phyloP scores from a whole-genome alignment of 1,139 yeast genomes.

The Blastobotrys illinoisensis region DNA sequence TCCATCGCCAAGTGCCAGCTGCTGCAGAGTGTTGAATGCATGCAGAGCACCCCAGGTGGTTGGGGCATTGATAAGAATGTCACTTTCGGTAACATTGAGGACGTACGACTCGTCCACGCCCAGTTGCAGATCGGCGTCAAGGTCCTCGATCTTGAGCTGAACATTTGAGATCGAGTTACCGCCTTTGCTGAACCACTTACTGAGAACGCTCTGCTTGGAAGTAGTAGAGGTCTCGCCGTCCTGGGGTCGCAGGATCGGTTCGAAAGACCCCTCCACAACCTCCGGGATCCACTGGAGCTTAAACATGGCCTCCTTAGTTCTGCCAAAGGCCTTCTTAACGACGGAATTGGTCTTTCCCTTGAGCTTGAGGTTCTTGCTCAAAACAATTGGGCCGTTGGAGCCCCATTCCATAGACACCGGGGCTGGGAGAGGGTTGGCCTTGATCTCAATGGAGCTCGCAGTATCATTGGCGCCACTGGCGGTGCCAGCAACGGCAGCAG shows the following conservation, averaged over 20 bases:
- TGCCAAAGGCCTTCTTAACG: slow-evolving; percentile 18
- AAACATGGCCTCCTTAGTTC: slow-evolving; percentile 12
- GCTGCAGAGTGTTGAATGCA: slow-evolving; percentile 42
- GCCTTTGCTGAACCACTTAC: background rate
- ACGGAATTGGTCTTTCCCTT: slow-evolving; percentile 13
- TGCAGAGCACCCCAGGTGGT: slow-evolving; percentile 45
- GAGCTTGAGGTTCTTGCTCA: slow-evolving; percentile 9
- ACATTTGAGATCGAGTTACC: background rate
- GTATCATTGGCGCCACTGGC: background rate
- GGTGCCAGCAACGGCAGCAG: background rate
- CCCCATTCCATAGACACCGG: slow-evolving; percentile 13
- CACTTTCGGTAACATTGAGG: slow-evolving; percentile 17
- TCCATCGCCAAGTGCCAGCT: slow-evolving; percentile 28
- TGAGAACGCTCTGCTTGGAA: background rate
- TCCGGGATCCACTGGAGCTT: slow-evolving; percentile 14
- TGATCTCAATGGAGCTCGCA: background rate
- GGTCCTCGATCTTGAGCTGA: slow-evolving; percentile 22
- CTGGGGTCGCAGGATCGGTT: slow-evolving; percentile 6
- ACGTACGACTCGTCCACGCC: slow-evolving; percentile 40
- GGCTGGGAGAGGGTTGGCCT: slow-evolving; percentile 12
- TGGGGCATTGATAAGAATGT: slow-evolving; percentile 30
- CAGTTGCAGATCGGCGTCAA: slow-evolving; percentile 33
- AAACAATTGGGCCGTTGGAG: slow-evolving; percentile 4
- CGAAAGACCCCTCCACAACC: slow-evolving; percentile 14
- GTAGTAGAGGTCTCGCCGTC: background rate